phyloP scores from a whole-genome alignment of 352 stramenopile species.

The Pythium rishiriense region DNA sequence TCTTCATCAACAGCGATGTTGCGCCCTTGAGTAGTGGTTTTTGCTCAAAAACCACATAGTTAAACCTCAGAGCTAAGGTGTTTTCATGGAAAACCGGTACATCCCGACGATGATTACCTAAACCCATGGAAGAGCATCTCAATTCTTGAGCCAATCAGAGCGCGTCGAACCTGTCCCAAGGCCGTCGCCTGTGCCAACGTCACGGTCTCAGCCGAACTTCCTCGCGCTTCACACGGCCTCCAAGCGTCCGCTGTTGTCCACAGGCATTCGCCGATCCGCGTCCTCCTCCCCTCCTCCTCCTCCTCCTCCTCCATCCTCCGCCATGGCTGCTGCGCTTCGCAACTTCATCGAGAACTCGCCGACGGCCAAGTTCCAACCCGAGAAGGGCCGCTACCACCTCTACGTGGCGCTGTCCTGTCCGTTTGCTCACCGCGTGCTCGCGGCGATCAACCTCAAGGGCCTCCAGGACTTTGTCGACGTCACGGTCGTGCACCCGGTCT shows the following conservation, averaged over 20 bases:
- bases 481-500: constrained; percentile 73
- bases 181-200: constrained; percentile 6
- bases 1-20: too few relatives aligned
- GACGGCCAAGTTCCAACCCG: constrained; percentile 35
- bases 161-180: background rate
- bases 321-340: constrained; percentile 18
- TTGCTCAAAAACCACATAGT: background rate
- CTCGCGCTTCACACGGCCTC: background rate
- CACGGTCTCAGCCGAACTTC: constrained; percentile 1
- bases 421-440: constrained; percentile 54
- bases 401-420: constrained; percentile 93
- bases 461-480: constrained; percentile 89
- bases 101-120: background rate
- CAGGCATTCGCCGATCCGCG: constrained; percentile 7
- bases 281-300: background rate
- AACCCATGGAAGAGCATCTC: background rate
- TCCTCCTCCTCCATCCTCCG: constrained; percentile 1
- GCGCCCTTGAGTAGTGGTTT: too few relatives aligned
- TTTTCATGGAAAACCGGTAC: background rate
- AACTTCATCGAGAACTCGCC: constrained; percentile 28
- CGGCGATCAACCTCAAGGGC: constrained; percentile 87
- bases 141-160: background rate
- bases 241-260: background rate
- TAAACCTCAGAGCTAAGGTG: background rate
- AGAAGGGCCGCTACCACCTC: constrained; percentile 88